Base-by-base conservation (phyloP, 495 filamentous ascomycete genomes). In the Penicillium herquei region DNA sequence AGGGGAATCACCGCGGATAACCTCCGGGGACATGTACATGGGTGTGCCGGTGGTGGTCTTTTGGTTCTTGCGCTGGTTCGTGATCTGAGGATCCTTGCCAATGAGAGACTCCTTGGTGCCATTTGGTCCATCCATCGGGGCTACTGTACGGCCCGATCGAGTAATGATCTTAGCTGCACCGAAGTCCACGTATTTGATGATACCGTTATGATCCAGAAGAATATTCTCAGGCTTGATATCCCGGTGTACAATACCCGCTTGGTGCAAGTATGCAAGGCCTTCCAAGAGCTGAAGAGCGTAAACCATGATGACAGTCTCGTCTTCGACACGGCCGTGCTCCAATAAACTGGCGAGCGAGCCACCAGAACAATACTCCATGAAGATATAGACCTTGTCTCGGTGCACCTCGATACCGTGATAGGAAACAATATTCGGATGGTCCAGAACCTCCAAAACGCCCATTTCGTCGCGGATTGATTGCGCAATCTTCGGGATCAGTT, bases 1-100 rank as follows among this genome's bases (percentile, higher is more conserved):
- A 44, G 64, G 30, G 55, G 85, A 84, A 49, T 88, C 84, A 34
- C 94, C 94, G 61, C 90, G 93, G 73, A 98, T 98, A 43, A 96
- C 91, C 76, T 98, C 94, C 18, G 94, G 94, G 13, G 95, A 98
- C 94, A 98, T 98, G 78, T 98, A 98, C 94, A 98, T 98, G 21
- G 94, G 94, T 35, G 94, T 98, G 57, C 94, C 94, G 8, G 91
- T 96, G 87, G 96, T 97, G 39, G 89, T 91, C 67, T 90, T 90
- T 67, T 95, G 90, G 57, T 89, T 78, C 59, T 90, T 89, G 40
- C 76, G 65, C 47, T 71, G 64, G 39, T 66, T 63, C 18, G 62
- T 59, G 14, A 59, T 52, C 46, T 70, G 68, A 26, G 57, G 43
- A 12, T 75, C 69, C 51, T 76, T 74, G 26, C 63, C 59, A 18